Base-by-base conservation (phyloP, 2,329 filamentous ascomycete species). In the Xylaria sp. region DNA sequence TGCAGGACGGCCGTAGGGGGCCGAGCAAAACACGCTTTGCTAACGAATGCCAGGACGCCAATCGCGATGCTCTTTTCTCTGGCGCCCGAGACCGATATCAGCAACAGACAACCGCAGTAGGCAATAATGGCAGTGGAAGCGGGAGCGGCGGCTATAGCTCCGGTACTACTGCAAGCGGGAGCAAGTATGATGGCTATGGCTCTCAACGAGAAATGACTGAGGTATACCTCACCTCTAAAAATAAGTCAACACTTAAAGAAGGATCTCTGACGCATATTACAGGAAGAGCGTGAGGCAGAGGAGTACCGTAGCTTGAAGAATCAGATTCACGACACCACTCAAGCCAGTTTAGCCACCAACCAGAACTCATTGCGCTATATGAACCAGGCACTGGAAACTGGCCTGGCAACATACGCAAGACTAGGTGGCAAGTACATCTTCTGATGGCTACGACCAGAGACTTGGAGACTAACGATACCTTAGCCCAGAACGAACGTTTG, bases 151-250 rank as follows among this genome's bases (percentile, higher is more conserved):
- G 58, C 23, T 73, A 72, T 44, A 73, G 67, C 0, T 70, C 74
- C 7, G 72, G 70, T 12, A 65, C 72, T 23, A 66, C 71, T 54
- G 56, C 74, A 25, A 70, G 60, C n/a, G 71, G 48, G 15, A 73
- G 65, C 56, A 76, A 74, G 20, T 86, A 84, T 67, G 86, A 84
- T 32, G 87, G 85, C 34, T 89, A 90, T 71, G 88, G 92, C 62
- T 90, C 91, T 66, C 87, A 92, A 68, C 88, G 93, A 57, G 89
- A 97, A 79, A 83, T 97, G 73, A 97, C 93, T 0, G 93, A 90
- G 68, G 70, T 72, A 70, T 20, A 10, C 2, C 34, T 34, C 23
- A 6, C 46, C 20, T 28, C 48, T 18, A 41, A 23, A 23, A 18
- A 37, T 18, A 34, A 46, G 8, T 1, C 18, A 20, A 34, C 46